These are phyloP conservation scores for Solanum megistacrolobum DNA, from an alignment of 257 asterid species.

Conservation along the genomic window DNA sequence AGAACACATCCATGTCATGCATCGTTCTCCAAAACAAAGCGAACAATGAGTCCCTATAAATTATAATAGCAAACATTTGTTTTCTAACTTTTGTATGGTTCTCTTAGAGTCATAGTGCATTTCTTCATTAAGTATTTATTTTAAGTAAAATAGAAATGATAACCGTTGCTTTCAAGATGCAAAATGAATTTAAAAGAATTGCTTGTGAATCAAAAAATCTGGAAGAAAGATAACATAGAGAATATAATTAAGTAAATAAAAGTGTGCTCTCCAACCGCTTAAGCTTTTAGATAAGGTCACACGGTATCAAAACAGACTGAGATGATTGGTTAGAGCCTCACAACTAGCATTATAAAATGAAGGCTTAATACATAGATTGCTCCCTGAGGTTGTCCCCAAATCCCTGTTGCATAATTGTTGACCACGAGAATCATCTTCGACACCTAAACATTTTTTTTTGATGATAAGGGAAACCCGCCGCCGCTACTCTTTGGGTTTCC, in stretches of 20 bases:
- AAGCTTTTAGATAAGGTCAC: neutral
- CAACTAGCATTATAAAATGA: neutral
- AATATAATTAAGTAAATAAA: neutral
- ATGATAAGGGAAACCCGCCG: neutral
- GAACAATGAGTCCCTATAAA: neutral
- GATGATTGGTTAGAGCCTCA: neutral
- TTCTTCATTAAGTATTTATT: neutral
- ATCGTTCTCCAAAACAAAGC: neutral
- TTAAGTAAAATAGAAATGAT: neutral
- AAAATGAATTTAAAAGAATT: neutral
- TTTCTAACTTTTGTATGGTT: neutral
- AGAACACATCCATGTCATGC: neutral
- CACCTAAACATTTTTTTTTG: neutral
- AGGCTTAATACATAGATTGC: neutral
- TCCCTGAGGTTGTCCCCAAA: neutral
- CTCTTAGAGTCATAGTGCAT: neutral
- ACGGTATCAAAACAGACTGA: neutral
- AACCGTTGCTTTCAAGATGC: neutral
- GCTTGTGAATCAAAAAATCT: neutral
- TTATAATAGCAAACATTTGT: neutral
- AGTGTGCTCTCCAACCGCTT: neutral
- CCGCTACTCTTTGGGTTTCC: neutral
- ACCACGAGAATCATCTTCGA: neutral
- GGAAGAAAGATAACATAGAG: neutral
- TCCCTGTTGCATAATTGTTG: neutral